Evolutionary conservation across 345 rosid genomes (phyloP), one percentile per base, ranked within the genome.

Genomic region (Corymbia maculata): DNA sequence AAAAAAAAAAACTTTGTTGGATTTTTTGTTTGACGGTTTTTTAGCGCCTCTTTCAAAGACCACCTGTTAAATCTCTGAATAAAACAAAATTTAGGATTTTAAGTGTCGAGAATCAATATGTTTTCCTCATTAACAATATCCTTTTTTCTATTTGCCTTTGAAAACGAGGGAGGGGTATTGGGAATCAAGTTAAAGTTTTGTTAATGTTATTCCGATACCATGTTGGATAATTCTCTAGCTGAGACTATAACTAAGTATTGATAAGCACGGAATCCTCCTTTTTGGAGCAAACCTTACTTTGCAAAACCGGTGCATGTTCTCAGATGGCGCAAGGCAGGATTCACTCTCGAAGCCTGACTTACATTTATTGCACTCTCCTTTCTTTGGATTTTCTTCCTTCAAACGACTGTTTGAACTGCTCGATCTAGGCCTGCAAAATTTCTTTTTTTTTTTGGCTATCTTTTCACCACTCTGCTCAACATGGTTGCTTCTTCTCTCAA

Each of bases 361-460:
- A 5, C 32, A n/a, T 42, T 70, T 75, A 42, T 36, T 19, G 49
- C 44, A 19, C 49, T 44, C 49, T 75, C 19, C 49, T 21, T 42
- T 36, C 42, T 36, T 26, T 19, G 28, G 49, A 75, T 75, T 75
- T 75, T 75, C 84, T 42, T 42, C 49, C 82, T 42, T 75, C 84
- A 21, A 42, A 42, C 21, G 49, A 19, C 49, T 75, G 84, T 10
- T 19, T 68, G 44, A 75, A 36, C 82, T 75, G 49, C 49, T 75
- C 28, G 22, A 75, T 75, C 84, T 42, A 26, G 47, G 42, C 75
- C 49, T 68, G 13, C 47, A n/a, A 15, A 32, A 68, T 55, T 61
- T 61, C 5, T 28, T 11, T 64, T 36, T 64, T 36, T 52, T 55
- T 55, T 9, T 59, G 79, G 86, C 89, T 90, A 94, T 93, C 57